Base-by-base conservation (phyloP, 2,329 filamentous ascomycete species). In the Ampelomyces quisqualis region DNA sequence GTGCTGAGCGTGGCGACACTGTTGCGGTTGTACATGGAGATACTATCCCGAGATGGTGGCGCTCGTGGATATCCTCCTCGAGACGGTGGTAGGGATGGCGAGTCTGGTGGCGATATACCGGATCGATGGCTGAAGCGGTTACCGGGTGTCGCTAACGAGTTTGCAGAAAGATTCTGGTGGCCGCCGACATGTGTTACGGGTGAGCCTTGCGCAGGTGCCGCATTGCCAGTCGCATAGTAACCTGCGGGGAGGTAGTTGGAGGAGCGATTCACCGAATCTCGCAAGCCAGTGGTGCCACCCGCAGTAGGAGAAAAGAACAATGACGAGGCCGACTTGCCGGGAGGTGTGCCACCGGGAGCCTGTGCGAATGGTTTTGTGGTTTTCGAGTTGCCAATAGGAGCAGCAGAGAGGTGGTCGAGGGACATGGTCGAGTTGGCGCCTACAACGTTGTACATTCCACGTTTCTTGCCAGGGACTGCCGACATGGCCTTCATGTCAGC, bases 281-380 rank as follows among this genome's bases (percentile, higher is more conserved):
- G 70, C 46, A 72, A 73, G 42, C 76, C 74, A 6, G 79, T 72
- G 5, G 61, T 54, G 17, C 63, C 61, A 26, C 80, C 81, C 1
- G 90, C 90, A 0, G 93, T 97, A 0, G 93, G 93, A 6, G 90
- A 95, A 75, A 95, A 98, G 79, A 98, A 98, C 11, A 97, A 77
- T 48, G 85, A 88, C 31, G 56, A 61, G 23, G 54, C 53, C 18
- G 45, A 49, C 43, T 51, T 62, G 56, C 38, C 32, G 5, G 63
- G 57, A 34, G 62, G 51, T 17, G 57, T 57, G 30, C 51, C 57
- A 15, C 46, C 47, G 14, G 54, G 45, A 9, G 38, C 31, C 17
- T 58, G 58, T 9, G 63, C 54, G 20, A 63, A 64, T n/a, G 61
- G 55, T 34, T 63, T 64, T 19, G 55, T 31, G 3, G 60, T 52